These are phyloP conservation scores for Mycotypha africana DNA, from an alignment of 371 early-diverging fungal species.

Conservation along the genomic window DNA sequence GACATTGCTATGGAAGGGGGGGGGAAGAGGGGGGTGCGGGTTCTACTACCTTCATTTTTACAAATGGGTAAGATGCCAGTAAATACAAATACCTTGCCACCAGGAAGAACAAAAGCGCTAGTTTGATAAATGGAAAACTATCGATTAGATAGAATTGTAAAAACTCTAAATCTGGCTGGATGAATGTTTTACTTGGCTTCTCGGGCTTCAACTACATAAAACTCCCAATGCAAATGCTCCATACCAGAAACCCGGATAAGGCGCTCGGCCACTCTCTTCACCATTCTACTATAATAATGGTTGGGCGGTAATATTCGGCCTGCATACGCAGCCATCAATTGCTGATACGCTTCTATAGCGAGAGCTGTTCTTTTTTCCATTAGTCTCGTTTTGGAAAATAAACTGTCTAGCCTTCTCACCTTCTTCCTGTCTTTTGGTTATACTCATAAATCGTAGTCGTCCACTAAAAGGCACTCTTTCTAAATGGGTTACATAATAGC, in stretches of 20 bases:
- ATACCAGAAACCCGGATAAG: conserved; percentile 70
- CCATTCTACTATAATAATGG: conserved; percentile 56
- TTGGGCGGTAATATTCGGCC: conserved; percentile 52
- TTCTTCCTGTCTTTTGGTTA: conserved; percentile 55
- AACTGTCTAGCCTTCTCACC: conserved; percentile 17
- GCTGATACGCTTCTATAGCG: conserved; percentile 63
- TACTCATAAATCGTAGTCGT: conserved; percentile 56
- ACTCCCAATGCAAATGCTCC: conserved; percentile 67
- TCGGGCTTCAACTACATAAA: conserved; percentile 75
- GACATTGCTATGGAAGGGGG: too few species aligned
- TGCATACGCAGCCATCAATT: conserved; percentile 61
- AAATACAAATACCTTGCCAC: conserved; percentile 92
- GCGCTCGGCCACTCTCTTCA: conserved; percentile 57
- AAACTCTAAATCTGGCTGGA: too few species aligned
- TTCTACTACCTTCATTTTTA: conserved; percentile 65
- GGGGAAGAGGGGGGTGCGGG: too few species aligned
- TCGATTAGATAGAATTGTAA: neutral
- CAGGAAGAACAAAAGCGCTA: conserved; percentile 90
- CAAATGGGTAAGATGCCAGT: conserved; percentile 79
- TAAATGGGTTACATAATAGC: conserved; percentile 59
- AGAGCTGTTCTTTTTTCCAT: conserved; percentile 24
- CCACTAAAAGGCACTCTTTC: conserved; percentile 65
- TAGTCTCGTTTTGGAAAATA: too few species aligned
- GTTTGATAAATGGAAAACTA: neutral
- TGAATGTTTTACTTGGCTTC: conserved; percentile 56